Conservation (phyloP, 129 eudicot species). For the Saposhnikovia divaricata region DNA sequence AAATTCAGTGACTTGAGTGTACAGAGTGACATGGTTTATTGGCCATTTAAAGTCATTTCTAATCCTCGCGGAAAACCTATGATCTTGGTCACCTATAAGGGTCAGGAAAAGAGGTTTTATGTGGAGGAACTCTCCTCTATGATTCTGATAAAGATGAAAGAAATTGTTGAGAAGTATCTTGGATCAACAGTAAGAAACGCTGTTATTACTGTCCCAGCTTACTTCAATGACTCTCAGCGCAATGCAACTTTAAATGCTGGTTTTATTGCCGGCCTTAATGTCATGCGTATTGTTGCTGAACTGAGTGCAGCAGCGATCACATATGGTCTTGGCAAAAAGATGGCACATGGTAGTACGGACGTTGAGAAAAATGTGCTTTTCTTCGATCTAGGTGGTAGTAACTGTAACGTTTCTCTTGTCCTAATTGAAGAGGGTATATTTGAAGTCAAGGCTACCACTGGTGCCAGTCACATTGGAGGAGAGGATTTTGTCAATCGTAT, state of each 20-base stretch:
- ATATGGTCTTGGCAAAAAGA: conserved; percentile 45
- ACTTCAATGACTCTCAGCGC: not conserved
- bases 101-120: not conserved
- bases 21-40: conserved; percentile 35
- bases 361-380: conserved; percentile 44
- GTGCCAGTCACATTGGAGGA: conserved; percentile 41
- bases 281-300: conserved; percentile 34
- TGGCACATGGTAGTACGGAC: not conserved
- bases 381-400: conserved; percentile 44
- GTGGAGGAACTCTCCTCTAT: not conserved
- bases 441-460: conserved; percentile 33
- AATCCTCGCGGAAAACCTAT: conserved; percentile 38
- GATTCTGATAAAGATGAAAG: conserved; percentile 32
- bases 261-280: conserved; percentile 35
- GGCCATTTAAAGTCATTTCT: conserved; percentile 49
- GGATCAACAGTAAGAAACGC: conserved; percentile 22
- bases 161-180: conserved; percentile 37
- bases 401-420: conserved; percentile 33
- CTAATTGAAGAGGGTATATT: conserved; percentile 27
- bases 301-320: conserved; percentile 53
- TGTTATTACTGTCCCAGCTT: conserved; percentile 1
- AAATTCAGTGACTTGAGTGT: conserved; percentile 32
- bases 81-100: conserved; percentile 42
- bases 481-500: conserved; percentile 40
- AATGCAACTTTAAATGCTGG: conserved; percentile 41